Evolutionary conservation across 306 rosid species (phyloP).

Genomic region (Cucumis sativus): DNA sequence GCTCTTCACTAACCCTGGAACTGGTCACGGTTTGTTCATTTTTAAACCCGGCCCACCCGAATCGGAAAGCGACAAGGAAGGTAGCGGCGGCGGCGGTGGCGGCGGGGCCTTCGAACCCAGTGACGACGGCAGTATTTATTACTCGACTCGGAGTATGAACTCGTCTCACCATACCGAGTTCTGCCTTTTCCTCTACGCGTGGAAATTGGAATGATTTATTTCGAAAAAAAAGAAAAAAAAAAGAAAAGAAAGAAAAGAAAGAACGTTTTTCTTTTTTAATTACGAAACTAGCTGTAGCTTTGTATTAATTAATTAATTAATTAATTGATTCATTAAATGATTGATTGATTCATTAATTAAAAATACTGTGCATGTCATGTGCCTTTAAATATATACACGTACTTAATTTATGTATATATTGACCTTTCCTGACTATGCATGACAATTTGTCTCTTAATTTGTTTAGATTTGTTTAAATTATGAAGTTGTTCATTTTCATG

Average conservation of each 20-base stretch:
- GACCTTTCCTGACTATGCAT: neutral
- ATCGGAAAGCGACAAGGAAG: conserved; percentile 44
- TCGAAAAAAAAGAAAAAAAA: neutral
- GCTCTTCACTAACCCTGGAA: conserved; percentile 47
- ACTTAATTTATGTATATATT: neutral
- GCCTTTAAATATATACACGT: neutral
- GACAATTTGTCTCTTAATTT: neutral
- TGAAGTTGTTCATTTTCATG: neutral
- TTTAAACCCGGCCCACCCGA: conserved; percentile 60
- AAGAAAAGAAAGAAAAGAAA: neutral
- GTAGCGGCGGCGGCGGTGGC: neutral
- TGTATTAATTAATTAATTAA: neutral
- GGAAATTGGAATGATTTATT: conserved; percentile 6
- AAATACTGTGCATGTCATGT: neutral
- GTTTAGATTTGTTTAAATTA: neutral
- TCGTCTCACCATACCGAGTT: neutral
- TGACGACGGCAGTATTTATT: conserved; percentile 4
- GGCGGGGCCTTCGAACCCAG: neutral
- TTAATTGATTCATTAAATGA: neutral
- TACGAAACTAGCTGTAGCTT: neutral
- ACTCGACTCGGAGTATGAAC: conserved; percentile 2
- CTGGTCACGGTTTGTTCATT: conserved; percentile 64
- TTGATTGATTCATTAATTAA: neutral
- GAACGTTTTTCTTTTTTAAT: neutral
- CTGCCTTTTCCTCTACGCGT: conserved; percentile 6